These are phyloP conservation scores for Trichoderma hamatum DNA, from an alignment of 2,329 filamentous ascomycete species.

Conservation along the genomic window DNA sequence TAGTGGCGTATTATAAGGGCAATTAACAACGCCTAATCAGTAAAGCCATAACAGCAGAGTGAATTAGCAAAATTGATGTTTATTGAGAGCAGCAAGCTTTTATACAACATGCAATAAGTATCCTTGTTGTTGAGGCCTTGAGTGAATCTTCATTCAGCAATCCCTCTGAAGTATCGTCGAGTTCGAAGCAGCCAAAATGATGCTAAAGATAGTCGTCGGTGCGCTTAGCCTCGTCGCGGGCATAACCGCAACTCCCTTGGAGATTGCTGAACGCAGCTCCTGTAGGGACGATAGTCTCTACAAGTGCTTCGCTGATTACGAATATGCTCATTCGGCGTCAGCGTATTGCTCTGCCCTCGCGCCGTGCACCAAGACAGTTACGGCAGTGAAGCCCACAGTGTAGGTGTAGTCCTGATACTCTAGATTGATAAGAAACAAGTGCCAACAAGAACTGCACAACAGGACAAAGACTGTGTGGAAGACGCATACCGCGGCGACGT, in stretches of 20 bases:
- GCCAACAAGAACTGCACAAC: background rate
- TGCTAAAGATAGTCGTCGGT: conserved; percentile 9
- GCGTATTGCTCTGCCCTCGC: conserved; percentile 31
- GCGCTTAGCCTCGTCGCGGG: conserved; percentile 21
- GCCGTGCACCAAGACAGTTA: conserved; percentile 30
- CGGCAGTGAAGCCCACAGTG: conserved; percentile 28
- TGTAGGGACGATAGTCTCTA: conserved; percentile 34
- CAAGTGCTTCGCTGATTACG: conserved; percentile 32
- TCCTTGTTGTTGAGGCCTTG: background rate
- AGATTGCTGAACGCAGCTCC: conserved; percentile 22
- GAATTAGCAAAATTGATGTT: background rate
- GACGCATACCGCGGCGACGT: conserved; percentile 24
- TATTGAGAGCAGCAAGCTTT: background rate
- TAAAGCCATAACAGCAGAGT: background rate
- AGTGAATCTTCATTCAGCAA: background rate
- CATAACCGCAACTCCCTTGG: conserved; percentile 23
- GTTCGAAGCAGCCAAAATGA: background rate
- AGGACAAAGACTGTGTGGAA: conserved; percentile 29
- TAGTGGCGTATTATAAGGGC: background rate
- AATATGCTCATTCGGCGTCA: conserved; percentile 31
- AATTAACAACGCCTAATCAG: background rate
- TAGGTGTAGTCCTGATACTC: background rate
- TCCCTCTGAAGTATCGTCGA: background rate
- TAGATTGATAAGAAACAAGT: background rate
- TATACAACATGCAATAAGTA: background rate